A percentile compares a stretch with the other conserved stretches of the same genome.
Evolutionary conservation across 192 early-diverging fungal species (phyloP).

Genomic region (Helicostylum pulchrum): DNA sequence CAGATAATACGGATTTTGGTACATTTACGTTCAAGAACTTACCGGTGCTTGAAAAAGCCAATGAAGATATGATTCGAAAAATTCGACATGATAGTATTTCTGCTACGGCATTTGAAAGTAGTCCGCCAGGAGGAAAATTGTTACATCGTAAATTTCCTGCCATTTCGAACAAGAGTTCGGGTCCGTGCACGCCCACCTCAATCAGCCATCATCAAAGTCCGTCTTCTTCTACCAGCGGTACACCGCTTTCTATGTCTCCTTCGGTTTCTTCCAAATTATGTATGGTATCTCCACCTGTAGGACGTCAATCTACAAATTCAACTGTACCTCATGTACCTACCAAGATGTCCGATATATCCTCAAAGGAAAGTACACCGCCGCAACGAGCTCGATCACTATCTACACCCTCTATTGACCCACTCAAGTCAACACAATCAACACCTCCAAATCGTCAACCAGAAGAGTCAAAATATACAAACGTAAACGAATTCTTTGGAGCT

Average conservation of each 20-base stretch:
- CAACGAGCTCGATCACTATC: constrained; percentile 7
- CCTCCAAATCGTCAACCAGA: neutral
- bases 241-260: constrained; percentile 13
- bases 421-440: constrained; percentile 1
- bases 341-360: constrained; percentile 13
- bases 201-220: neutral
- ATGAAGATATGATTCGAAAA: constrained; percentile 80
- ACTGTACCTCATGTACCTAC: constrained; percentile 14
- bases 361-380: constrained; percentile 5
- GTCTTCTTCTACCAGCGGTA: neutral
- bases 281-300: constrained; percentile 3
- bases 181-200: neutral
- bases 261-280: constrained; percentile 12
- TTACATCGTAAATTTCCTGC: neutral
- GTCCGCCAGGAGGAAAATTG: neutral
- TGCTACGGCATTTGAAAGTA: constrained; percentile 6
- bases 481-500: no score
- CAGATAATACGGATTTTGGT: constrained; percentile 72
- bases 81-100: constrained; percentile 64
- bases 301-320: neutral
- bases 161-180: neutral
- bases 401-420: constrained; percentile 8
- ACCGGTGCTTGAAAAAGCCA: constrained; percentile 84
- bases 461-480: no score
- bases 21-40: constrained; percentile 91